Evolutionary conservation across 306 rosid genomes (phyloP).

Genomic region (Vigna angularis): DNA sequence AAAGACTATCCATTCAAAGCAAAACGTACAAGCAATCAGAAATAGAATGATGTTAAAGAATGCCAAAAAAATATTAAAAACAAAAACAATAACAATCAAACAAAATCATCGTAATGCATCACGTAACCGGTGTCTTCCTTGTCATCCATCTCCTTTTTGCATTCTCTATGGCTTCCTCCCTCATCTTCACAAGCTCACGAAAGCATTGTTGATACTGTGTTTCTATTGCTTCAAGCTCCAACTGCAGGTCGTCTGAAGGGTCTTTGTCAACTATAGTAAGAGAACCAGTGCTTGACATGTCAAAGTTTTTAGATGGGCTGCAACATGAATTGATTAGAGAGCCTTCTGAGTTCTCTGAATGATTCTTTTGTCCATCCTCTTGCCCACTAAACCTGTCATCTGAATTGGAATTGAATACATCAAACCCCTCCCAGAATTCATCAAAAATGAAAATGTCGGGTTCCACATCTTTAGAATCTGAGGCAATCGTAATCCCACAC

Average conservation of each 20-base stretch:
- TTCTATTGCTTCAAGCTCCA: conserved; percentile 78
- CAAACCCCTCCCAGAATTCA: conserved; percentile 49
- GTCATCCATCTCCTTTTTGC: conserved; percentile 71
- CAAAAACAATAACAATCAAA: neutral
- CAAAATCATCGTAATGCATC: conserved; percentile 36
- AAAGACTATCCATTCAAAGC: neutral
- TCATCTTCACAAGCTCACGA: conserved; percentile 64
- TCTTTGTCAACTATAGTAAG: conserved; percentile 50
- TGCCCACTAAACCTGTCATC: conserved; percentile 47
- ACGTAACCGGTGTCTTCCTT: conserved; percentile 54
- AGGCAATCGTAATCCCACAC: conserved; percentile 40
- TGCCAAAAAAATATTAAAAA: neutral
- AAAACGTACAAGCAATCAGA: conserved; percentile 16
- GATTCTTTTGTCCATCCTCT: conserved; percentile 42
- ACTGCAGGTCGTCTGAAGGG: conserved; percentile 53
- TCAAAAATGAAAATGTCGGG: conserved; percentile 47
- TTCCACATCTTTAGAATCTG: conserved; percentile 44
- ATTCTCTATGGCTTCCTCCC: conserved; percentile 70
- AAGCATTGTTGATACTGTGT: conserved; percentile 58
- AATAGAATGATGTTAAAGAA: conserved; percentile 37
- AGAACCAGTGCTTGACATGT: conserved; percentile 55
- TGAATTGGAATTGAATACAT: conserved; percentile 40
- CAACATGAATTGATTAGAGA: conserved; percentile 45
- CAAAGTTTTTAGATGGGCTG: conserved; percentile 41
- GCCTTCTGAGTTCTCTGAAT: conserved; percentile 49